Conservation (phyloP, 108 stramenopile species). For the Skeletonema menzelii region DNA sequence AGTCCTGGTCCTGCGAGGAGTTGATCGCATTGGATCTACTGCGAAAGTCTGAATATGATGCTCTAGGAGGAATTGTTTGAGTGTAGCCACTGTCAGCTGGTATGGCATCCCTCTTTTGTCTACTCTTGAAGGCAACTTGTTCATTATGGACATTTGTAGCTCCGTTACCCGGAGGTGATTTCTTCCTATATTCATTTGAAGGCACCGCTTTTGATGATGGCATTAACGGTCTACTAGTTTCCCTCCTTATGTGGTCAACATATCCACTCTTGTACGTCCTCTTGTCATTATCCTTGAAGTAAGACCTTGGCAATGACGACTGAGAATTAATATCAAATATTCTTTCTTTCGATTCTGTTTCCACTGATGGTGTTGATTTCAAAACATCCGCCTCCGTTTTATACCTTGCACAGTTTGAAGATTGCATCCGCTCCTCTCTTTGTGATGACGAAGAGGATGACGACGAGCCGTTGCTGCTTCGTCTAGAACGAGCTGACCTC, state of each 20-base stretch:
- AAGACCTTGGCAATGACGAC: background rate
- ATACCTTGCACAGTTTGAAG: background rate
- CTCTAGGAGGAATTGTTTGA: background rate
- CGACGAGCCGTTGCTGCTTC: background rate
- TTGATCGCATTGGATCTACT: background rate
- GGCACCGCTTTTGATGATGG: background rate
- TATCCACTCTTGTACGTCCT: background rate
- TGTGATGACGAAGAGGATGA: background rate
- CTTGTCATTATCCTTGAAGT: background rate
- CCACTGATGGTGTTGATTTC: background rate
- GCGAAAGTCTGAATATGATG: background rate
- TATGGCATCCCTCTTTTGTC: background rate
- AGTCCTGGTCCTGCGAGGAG: background rate
- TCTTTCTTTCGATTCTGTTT: background rate
- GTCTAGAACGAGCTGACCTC: background rate
- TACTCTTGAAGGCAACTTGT: background rate
- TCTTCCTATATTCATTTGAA: background rate
- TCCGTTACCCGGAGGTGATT: no score
- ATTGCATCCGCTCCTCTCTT: background rate
- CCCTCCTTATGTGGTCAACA: background rate
- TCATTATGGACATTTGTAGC: no score
- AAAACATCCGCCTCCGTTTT: background rate
- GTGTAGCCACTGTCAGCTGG: background rate
- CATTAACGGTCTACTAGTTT: background rate
- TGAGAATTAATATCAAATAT: background rate